Percentiles rank a stretch among this genome's conserved stretches.
phyloP scores from a whole-genome alignment of 345 rosid species.

The Physaria fendleri region DNA sequence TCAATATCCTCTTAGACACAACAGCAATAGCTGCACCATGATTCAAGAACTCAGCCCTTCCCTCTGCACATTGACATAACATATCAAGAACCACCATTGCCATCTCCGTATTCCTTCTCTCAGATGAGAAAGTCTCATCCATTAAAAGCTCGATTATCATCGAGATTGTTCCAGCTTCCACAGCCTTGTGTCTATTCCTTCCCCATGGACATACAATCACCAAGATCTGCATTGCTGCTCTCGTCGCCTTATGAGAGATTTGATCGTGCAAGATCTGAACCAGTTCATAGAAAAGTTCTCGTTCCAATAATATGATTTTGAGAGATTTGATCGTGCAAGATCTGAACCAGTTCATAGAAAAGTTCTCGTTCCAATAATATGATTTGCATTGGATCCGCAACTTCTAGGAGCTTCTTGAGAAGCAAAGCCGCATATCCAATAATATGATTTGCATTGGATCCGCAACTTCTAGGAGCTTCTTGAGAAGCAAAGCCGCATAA shows the following conservation, averaged over 20 bases:
- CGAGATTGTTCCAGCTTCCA: too few species aligned
- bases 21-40: constrained; percentile 68
- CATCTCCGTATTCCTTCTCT: constrained; percentile 47
- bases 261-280: too few species aligned
- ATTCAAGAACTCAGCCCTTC: constrained; percentile 59
- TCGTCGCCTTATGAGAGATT: constrained; percentile 62
- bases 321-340: constrained; percentile 54
- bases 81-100: constrained; percentile 47
- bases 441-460: constrained; percentile 51
- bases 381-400: constrained; percentile 57
- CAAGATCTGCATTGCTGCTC: constrained; percentile 50
- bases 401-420: constrained; percentile 58
- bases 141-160: constrained; percentile 60
- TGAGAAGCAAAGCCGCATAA: constrained; percentile 35
- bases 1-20: constrained; percentile 70
- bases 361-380: constrained; percentile 35
- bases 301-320: too few species aligned
- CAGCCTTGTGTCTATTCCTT: too few species aligned
- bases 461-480: constrained; percentile 43
- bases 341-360: constrained; percentile 44
- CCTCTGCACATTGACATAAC: constrained; percentile 67
- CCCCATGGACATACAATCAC: too few species aligned
- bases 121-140: constrained; percentile 38
- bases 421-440: constrained; percentile 38
- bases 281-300: too few species aligned